Conservation (phyloP, 148 eudicot genomes). For the Chenopodium quinoa region DNA sequence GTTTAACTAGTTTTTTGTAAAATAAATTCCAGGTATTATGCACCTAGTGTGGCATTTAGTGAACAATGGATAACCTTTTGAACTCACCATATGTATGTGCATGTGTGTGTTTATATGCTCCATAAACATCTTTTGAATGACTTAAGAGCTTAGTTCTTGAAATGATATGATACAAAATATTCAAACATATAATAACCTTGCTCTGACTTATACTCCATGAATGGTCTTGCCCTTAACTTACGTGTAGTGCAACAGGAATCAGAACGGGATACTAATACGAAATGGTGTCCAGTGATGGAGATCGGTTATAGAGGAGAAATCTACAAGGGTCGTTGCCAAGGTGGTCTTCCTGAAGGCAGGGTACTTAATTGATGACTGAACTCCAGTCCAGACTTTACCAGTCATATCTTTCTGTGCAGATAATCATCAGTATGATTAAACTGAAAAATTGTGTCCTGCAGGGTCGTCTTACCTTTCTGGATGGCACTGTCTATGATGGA, state of each 20-base stretch:
- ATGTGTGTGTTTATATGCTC: neutral
- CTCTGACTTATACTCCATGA: too few species aligned
- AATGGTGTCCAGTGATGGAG: slow-evolving; percentile 76
- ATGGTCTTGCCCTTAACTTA: neutral
- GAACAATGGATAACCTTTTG: neutral
- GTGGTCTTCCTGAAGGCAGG: slow-evolving; percentile 98
- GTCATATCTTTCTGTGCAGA: slow-evolving; percentile 12
- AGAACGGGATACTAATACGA: slow-evolving; percentile 72
- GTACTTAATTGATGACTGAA: slow-evolving; percentile 34
- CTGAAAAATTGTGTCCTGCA: slow-evolving; percentile 26
- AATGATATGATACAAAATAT: neutral
- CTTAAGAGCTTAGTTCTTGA: neutral
- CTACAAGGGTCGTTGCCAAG: slow-evolving; percentile 81
- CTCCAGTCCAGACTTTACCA: neutral
- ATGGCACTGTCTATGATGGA: slow-evolving; percentile 92
- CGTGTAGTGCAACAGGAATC: slow-evolving; percentile 50
- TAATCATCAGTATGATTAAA: neutral
- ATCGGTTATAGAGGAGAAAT: slow-evolving; percentile 80
- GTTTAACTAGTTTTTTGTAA: neutral
- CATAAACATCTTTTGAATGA: neutral
- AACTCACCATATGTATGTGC: neutral
- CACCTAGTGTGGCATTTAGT: neutral
- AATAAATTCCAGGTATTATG: neutral
- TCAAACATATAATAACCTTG: too few species aligned
- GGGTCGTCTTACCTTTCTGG: slow-evolving; percentile 64